Percentiles rank a stretch among this genome's conserved stretches.
phyloP scores from a whole-genome alignment of 2,329 filamentous ascomycete genomes.

The Neofusicoccum laricinum region DNA sequence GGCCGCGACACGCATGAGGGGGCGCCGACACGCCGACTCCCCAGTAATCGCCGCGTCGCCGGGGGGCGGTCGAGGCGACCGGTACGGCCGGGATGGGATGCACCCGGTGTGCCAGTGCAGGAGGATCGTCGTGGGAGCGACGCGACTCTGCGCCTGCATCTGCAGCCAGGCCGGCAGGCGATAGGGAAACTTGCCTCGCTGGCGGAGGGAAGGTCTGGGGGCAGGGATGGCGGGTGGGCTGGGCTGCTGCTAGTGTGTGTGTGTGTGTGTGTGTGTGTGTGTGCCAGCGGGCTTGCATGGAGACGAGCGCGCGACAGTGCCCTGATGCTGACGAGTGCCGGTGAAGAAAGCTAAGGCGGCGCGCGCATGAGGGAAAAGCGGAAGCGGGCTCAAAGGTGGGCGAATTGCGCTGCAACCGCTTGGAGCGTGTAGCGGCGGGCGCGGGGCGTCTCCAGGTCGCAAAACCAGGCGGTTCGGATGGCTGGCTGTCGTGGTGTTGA shows the following conservation, averaged over 20 bases:
- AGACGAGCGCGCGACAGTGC: slow-evolving; percentile 1
- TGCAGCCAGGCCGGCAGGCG: not conserved
- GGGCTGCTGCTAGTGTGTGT: not conserved
- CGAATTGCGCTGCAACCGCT: slow-evolving; percentile 3
- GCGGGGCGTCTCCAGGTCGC: not conserved
- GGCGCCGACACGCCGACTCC: not conserved
- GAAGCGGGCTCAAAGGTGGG: slow-evolving; percentile 4
- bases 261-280: not conserved
- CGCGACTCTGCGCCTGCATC: too few relatives aligned
- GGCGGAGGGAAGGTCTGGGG: not conserved
- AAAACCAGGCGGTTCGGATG: not conserved
- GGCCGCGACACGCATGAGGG: not conserved
- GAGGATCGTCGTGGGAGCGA: not conserved
- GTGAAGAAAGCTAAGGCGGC: not conserved
- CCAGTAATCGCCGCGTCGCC: not conserved
- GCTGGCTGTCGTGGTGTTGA: slow-evolving; percentile 9
- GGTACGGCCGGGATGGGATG: not conserved
- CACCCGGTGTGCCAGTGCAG: not conserved
- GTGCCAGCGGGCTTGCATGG: not conserved
- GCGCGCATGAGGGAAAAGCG: not conserved
- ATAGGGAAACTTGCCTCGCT: not conserved
- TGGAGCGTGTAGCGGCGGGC: slow-evolving; percentile 1
- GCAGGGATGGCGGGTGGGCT: not conserved
- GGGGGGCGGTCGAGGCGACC: not conserved
- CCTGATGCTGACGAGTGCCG: slow-evolving; percentile 11